Evolutionary conservation across 345 rosid genomes (phyloP), one percentile per base, ranked within the genome.

Genomic region (Microthlaspi erraticum): DNA sequence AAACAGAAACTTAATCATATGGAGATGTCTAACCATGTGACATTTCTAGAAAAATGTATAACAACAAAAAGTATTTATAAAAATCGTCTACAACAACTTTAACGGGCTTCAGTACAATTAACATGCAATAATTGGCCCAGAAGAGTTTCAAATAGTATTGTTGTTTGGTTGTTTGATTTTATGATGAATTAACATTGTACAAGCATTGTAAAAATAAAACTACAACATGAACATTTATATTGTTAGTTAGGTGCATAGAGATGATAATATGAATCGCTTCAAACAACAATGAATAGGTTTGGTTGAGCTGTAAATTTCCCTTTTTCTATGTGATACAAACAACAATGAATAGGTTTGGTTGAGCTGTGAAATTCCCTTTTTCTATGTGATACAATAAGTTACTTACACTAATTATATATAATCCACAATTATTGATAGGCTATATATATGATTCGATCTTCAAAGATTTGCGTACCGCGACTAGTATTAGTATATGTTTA

Each of bases 361-460:
- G 76, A 55, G 77, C 77, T 64, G 77, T 72, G 57, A 23, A 33
- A 44, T 54, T 38, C 36, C 2, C 23, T 26, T 64, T 64, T 64
- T 54, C 14, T 23, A 10, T 51, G 31, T 3, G 1, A 33, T 14
- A 54, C 18, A 51, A 42, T 54, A 43, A 34, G 62, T 23, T 55
- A 63, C 54, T 11, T 10, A 61, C 46, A 71, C 62, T 61, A 12
- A 13, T 20, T 43, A 43, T 34, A 20, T 43, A 0, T 72, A 53
- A 23, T 23, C 13, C 3, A 26, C 1, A 45, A 45, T 72, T 11
- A 72, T 64, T 53, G 70, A 37, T 36, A 34, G 34, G 41, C 46
- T 32, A 34, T 11, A 20, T 14, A 37, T 56, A 56, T 56, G 71
- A 73, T 73, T 73, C 71, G 71, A 73, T 73, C 71, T 64, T 55